Percentiles rank a stretch among this genome's conserved stretches.
Conservation (phyloP, 352 stramenopile species). For the Phytophthora pseudosyringae region DNA sequence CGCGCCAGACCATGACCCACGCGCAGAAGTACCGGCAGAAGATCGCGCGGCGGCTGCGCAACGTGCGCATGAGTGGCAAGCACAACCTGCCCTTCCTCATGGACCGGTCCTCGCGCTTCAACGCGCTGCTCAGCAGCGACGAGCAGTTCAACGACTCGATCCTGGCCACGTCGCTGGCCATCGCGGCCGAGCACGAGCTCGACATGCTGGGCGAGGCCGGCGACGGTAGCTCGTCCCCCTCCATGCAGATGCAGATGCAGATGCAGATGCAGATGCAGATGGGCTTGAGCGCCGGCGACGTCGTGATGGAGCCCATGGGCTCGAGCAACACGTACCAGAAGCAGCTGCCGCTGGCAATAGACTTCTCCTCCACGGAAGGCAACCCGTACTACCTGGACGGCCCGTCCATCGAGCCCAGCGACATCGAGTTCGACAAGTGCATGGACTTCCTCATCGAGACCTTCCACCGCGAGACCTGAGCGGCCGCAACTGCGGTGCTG, state of each 20-base stretch:
- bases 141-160: slow-evolving; percentile 87
- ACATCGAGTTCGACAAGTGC: slow-evolving; percentile 82
- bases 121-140: slow-evolving; percentile 71
- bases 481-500: neutral
- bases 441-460: slow-evolving; percentile 86
- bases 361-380: slow-evolving; percentile 52
- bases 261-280: slow-evolving; percentile 35
- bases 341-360: slow-evolving; percentile 48
- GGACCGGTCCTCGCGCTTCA: slow-evolving; percentile 75
- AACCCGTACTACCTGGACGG: slow-evolving; percentile 59
- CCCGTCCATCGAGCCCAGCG: slow-evolving; percentile 51
- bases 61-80: slow-evolving; percentile 72
- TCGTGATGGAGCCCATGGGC: slow-evolving; percentile 32
- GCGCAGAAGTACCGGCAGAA: slow-evolving; percentile 89
- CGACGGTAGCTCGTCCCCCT: slow-evolving; percentile 42
- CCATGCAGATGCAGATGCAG: slow-evolving; percentile 35
- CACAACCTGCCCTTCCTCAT: slow-evolving; percentile 72
- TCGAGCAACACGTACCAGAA: slow-evolving; percentile 59
- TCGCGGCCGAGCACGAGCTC: slow-evolving; percentile 72
- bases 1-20: slow-evolving; percentile 83
- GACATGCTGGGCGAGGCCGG: slow-evolving; percentile 64
- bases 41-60: slow-evolving; percentile 73
- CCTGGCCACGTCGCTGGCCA: slow-evolving; percentile 74
- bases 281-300: slow-evolving; percentile 21
- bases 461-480: slow-evolving; percentile 59